Conservation (phyloP, 192 early-diverging fungal genomes). For the Podila minutissima region DNA sequence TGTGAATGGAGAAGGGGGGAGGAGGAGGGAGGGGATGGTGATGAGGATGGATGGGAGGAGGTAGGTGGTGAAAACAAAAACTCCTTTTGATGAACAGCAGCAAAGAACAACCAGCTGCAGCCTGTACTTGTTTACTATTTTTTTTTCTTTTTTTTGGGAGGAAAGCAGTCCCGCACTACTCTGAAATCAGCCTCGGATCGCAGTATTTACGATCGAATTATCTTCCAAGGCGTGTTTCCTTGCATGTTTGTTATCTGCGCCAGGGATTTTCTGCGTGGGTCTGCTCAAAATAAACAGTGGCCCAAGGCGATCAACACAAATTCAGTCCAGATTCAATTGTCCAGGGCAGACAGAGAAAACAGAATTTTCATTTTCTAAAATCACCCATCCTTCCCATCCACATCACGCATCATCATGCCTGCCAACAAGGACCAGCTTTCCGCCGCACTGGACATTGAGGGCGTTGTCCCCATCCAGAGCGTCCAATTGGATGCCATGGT, state of each 20-base stretch:
- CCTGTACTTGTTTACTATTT: slow-evolving; percentile 6
- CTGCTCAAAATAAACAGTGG: too few relatives aligned
- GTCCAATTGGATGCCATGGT: slow-evolving; percentile 84
- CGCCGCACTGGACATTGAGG: slow-evolving; percentile 70
- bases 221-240: neutral
- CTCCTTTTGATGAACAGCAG: neutral
- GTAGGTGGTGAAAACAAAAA: slow-evolving; percentile 9
- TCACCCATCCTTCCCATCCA: slow-evolving; percentile 12
- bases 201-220: neutral
- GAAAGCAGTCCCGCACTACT: too few relatives aligned
- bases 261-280: neutral
- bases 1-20: neutral
- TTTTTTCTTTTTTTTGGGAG: neutral
- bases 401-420: slow-evolving; percentile 37
- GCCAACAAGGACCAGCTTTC: slow-evolving; percentile 51
- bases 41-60: neutral
- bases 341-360: too few relatives aligned
- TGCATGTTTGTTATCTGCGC: neutral
- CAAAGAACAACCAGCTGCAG: neutral
- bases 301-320: too few relatives aligned
- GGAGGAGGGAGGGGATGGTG: neutral
- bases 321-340: too few relatives aligned
- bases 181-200: too few relatives aligned
- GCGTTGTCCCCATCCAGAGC: slow-evolving; percentile 58
- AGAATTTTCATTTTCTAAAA: neutral